These are phyloP conservation scores for Tolypocladium album DNA, from an alignment of 2,329 filamentous ascomycete genomes.

Conservation along the genomic window DNA sequence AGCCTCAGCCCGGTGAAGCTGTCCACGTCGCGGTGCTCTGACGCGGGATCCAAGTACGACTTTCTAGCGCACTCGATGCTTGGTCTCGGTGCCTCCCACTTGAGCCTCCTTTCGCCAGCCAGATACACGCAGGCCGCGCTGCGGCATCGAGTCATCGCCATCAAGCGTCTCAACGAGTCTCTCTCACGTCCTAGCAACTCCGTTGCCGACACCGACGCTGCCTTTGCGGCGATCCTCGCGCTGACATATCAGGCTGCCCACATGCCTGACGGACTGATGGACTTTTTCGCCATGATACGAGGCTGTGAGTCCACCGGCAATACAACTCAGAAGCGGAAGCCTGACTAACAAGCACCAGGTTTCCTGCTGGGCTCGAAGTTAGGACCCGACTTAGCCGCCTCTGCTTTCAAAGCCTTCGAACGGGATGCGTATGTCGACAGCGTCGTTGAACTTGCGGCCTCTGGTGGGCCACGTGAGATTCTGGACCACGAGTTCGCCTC, in stretches of 20 bases:
- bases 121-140: conserved; percentile 17
- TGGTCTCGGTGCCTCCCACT: conserved; percentile 27
- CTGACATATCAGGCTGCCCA: conserved; percentile 27
- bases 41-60: conserved; percentile 18
- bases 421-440: conserved; percentile 16
- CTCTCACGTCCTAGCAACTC: conserved; percentile 17
- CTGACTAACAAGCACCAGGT: conserved; percentile 6
- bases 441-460: conserved; percentile 11
- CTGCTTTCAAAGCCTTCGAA: conserved; percentile 14
- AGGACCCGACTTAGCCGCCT: conserved; percentile 8
- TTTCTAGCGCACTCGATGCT: conserved; percentile 31
- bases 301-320: conserved; percentile 17
- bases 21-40: not conserved
- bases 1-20: not conserved
- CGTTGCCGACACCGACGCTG: conserved; percentile 21
- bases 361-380: conserved; percentile 14
- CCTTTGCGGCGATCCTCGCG: conserved; percentile 23
- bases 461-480: conserved; percentile 1
- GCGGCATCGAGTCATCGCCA: conserved; percentile 25
- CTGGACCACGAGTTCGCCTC: conserved; percentile 11
- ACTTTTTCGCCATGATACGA: conserved; percentile 27
- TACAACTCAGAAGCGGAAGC: not conserved
- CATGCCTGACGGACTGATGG: conserved; percentile 26
- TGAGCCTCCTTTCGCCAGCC: conserved; percentile 14
- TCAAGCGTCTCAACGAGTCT: conserved; percentile 22